Conservation (phyloP, 2,329 filamentous ascomycete species). For the Aspergillus sp. region DNA sequence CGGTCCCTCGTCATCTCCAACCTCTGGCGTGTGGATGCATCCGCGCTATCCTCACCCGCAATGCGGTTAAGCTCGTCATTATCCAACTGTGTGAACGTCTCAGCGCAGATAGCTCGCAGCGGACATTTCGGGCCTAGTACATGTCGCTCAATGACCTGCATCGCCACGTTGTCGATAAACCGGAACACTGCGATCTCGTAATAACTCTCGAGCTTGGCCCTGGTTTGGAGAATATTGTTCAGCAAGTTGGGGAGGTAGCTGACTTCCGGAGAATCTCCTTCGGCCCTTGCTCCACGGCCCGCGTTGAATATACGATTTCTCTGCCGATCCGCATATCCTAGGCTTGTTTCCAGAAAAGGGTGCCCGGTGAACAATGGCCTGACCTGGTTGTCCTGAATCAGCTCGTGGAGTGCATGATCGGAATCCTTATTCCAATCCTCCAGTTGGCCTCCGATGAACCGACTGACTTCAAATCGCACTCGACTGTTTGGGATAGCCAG, state of each 20-base stretch:
- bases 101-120: slow-evolving; percentile 2
- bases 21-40: slow-evolving; percentile 7
- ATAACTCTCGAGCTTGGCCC: slow-evolving; percentile 6
- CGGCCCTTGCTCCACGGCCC: no score
- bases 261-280: not conserved
- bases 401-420: slow-evolving; percentile 4
- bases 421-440: slow-evolving; percentile 12
- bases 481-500: slow-evolving; percentile 15
- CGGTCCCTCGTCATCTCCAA: slow-evolving; percentile 9
- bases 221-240: slow-evolving; percentile 11
- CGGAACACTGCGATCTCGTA: slow-evolving; percentile 11
- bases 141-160: slow-evolving; percentile 14
- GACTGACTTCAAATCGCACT: slow-evolving; percentile 12
- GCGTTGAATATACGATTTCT: not conserved
- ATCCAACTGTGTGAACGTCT: slow-evolving; percentile 7
- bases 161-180: slow-evolving; percentile 18
- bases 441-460: not conserved
- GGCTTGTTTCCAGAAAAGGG: not conserved
- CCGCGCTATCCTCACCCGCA: slow-evolving; percentile 17
- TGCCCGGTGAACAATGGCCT: slow-evolving; percentile 6
- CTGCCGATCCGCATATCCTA: not conserved
- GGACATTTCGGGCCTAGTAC: slow-evolving; percentile 15
- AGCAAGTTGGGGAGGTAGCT: not conserved
- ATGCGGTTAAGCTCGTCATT: slow-evolving; percentile 13
- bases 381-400: slow-evolving; percentile 15